Evolutionary conservation across 306 rosid genomes (phyloP).

Genomic region (Psophocarpus tetragonolobus): DNA sequence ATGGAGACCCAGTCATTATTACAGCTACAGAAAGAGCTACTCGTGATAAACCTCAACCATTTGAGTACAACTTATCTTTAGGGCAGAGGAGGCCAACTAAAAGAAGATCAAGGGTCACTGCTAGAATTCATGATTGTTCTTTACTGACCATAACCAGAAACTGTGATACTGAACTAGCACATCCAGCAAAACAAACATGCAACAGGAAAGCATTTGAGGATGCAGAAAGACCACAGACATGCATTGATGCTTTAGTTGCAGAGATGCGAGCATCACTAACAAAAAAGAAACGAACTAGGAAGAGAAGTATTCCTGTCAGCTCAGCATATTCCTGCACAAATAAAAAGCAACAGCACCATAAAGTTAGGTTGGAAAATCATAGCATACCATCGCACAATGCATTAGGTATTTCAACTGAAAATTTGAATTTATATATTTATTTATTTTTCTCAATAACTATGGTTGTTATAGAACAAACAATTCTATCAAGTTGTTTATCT

Average conservation of each 20-base stretch:
- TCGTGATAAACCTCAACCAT: constrained; percentile 36
- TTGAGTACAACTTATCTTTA: constrained; percentile 32
- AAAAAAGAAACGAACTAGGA: constrained; percentile 68
- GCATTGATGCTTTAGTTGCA: constrained; percentile 58
- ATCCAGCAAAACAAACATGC: constrained; percentile 28
- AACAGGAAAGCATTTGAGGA: constrained; percentile 37
- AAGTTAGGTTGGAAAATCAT: constrained; percentile 35
- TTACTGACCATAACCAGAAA: constrained; percentile 36
- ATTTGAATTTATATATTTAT: too few species aligned
- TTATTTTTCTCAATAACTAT: constrained; percentile 6
- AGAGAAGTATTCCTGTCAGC: constrained; percentile 40
- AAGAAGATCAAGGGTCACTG: constrained; percentile 60
- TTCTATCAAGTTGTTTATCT: constrained; percentile 18
- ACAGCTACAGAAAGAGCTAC: constrained; percentile 26
- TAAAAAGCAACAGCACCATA: constrained; percentile 35
- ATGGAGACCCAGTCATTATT: constrained; percentile 23
- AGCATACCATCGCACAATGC: constrained; percentile 32
- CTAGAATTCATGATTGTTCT: constrained; percentile 41
- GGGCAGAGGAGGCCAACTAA: constrained; percentile 46
- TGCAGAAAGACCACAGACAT: constrained; percentile 40
- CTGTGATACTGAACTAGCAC: constrained; percentile 32
- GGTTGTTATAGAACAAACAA: constrained; percentile 23
- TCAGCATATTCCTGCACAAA: constrained; percentile 41
- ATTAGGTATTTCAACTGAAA: constrained; percentile 52
- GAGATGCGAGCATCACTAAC: constrained; percentile 46